Base-by-base conservation (phyloP, 495 filamentous ascomycete genomes). In the Margaritispora aquatica region DNA sequence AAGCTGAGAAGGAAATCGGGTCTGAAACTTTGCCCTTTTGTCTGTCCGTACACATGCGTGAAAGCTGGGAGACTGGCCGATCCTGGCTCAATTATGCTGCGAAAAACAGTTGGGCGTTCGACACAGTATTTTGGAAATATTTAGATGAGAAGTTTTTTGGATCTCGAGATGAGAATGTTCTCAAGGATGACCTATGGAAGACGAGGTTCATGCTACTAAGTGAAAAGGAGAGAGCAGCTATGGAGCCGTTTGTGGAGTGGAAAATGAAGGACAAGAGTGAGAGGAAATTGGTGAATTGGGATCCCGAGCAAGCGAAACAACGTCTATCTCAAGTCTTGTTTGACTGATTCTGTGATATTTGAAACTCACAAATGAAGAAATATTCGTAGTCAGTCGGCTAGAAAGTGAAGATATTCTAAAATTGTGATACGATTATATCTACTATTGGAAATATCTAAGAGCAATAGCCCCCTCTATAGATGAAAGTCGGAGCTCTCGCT, bases 1-100 rank as follows among this genome's bases (percentile, higher is more conserved):
- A 63, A 15, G 68, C 57, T 17, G 67, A 68, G 26, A 26, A 63
- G 57, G 52, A 44, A 36, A 29, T 34, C 22, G n/a, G 24, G 5
- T 55, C n/a, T 13, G 20, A 24, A 21, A n/a, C n/a, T 41, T 9
- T 26, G 15, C 19, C 22, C 13, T 7, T 13, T 22, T 34, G 13
- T 7, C 49, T 49, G 38, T 57, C 55, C 8, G 46, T 26, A n/a
- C 55, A 63, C 17, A 70, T 70, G 69, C 49, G 68, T 29, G 60
- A 70, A 20, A 70, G 69, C 44, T 72, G 71, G 70, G 59, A 68
- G 51, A 64, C 58, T 4, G 58, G 60, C n/a, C 55, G 57, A 7
- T 72, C 68, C 62, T 68, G 64, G 70, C 51, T 71, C 51, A 69
- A 54, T 47, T 66, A 67, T 41, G 68, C 64, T 5, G 68, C 68